Evolutionary conservation across 768 basidiomycete genomes (phyloP), one percentile per base, ranked within the genome.

Genomic region (Phlegmacium glaucopus): DNA sequence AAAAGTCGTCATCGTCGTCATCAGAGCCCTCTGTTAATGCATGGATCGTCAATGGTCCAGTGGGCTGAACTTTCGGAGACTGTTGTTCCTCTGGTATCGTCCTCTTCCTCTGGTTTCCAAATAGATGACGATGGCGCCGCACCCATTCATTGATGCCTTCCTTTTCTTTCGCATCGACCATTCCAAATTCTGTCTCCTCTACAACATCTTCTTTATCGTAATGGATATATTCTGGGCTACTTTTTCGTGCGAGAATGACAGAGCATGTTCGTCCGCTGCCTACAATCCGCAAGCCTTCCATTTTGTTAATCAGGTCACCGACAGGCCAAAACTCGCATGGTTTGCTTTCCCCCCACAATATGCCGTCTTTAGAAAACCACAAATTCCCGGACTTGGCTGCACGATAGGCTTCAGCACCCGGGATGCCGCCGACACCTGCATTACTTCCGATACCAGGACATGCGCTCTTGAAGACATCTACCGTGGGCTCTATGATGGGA

Each of bases 241-340:
- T 44, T 28, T 52, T 61, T 48, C 76, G 62, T 18, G 68, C 69
- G 51, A 87, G 54, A 39, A 80, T 69, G 28, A 90, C 75, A 1
- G 82, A 77, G 55, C 83, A 87, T 28, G 79, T 85, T 36, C 85
- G 69, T 4, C 87, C 89, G 6, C 78, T 80, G 11, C 81, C 83
- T 39, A 83, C 66, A 17, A 86, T 61, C 40, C 78, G 53, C 60
- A 80, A 66, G 12, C 73, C 82, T 15, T 79, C 78, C 18, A 57
- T 61, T 48, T 70, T 74, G 43, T 70, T 64, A 13, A 77, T 60
- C n/a, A 90, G 62, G 52, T 83, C 78, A 38, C 73, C 69, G 17
- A 85, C 64, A 3, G 81, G 66, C 82, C 87, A 90, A 57, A 87
- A 90, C 54, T 87, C 84, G 57, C 84, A 87, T 2, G 86, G 86